Base-by-base conservation (phyloP, 768 basidiomycete genomes). In the Rhizopogon roseolus region DNA sequence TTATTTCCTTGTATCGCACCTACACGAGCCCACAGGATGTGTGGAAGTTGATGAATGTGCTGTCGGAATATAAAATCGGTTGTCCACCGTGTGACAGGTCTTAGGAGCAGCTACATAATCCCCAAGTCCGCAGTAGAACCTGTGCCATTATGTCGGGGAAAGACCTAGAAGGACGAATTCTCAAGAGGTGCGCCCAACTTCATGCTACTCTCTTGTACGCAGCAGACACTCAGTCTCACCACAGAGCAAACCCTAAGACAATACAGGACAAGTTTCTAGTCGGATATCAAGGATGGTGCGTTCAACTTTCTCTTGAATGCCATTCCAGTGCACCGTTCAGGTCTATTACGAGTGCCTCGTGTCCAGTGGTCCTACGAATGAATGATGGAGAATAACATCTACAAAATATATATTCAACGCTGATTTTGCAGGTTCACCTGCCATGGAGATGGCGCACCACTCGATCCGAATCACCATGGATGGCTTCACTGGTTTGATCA, bases 211-310 rank as follows among this genome's bases (percentile, higher is more conserved):
- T 37, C 29, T 40, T 14, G 37, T 19, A 25, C 14, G 37, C 25
- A 27, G 25, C 25, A 32, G n/a, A 44, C 14, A 41, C 41, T 46
- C 6, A 41, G 36, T 17, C 5, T 46, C 19, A 40, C 25, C n/a
- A 22, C 52, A 77, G 87, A 58, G 85, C 86, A 9, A 77, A 88
- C 63, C 81, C 90, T 25, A 78, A 77, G 5, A 90, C 88, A 9
- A 90, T 93, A 44, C 87, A 90, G 53, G 81, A 90, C 71, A 93
- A 93, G 64, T 82, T 91, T 60, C 69, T 93, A 29, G 87, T 92
- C 0, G 90, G 90, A 36, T 93, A 93, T 66, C 91, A 93, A 70
- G 91, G 90, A 66, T 93, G 90, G 90, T 89, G 50, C 53, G 81
- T 60, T 17, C 13, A 16, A 22, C 7, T 25, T 9, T 48, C 3